Percentiles rank a stretch among this genome's conserved stretches.
phyloP scores from a whole-genome alignment of 2,329 filamentous ascomycete species.

The Sarocladium strictum region DNA sequence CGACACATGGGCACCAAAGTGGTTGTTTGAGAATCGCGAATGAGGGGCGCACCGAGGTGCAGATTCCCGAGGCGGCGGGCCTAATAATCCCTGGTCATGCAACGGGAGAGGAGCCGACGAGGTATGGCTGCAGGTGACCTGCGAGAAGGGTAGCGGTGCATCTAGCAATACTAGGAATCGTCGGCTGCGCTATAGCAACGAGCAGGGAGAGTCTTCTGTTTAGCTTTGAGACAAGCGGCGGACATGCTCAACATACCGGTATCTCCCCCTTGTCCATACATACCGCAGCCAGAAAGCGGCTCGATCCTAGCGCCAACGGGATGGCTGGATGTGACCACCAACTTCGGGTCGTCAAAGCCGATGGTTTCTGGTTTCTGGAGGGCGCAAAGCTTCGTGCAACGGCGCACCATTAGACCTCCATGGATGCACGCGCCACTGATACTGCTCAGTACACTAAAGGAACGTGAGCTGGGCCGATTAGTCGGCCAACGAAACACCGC shows the following conservation, averaged over 20 bases:
- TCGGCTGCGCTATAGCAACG: too few relatives aligned
- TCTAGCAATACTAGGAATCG: neutral
- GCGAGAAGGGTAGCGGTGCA: neutral
- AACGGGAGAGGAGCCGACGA: constrained; percentile 4
- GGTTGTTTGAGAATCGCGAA: constrained; percentile 5
- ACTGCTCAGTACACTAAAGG: too few relatives aligned
- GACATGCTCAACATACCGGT: neutral
- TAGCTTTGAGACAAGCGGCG: too few relatives aligned
- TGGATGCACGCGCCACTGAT: too few relatives aligned
- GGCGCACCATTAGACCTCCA: neutral
- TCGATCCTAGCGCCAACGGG: constrained; percentile 6
- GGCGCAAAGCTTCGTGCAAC: neutral
- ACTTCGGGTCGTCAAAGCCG: neutral
- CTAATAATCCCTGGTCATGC: constrained; percentile 5
- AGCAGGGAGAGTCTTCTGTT: too few relatives aligned
- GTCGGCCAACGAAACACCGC: too few relatives aligned
- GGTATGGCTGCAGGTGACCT: neutral
- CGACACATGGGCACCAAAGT: neutral
- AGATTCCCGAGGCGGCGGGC: neutral
- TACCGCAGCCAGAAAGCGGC: neutral
- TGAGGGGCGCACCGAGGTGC: neutral
- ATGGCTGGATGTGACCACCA: neutral
- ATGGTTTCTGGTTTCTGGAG: neutral
- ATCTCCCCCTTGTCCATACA: neutral
- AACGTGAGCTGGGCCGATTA: too few relatives aligned